A percentile compares a stretch with the other conserved stretches of the same genome.
Evolutionary conservation across 768 basidiomycete genomes (phyloP).

Genomic region (Suillus cothurnatus): DNA sequence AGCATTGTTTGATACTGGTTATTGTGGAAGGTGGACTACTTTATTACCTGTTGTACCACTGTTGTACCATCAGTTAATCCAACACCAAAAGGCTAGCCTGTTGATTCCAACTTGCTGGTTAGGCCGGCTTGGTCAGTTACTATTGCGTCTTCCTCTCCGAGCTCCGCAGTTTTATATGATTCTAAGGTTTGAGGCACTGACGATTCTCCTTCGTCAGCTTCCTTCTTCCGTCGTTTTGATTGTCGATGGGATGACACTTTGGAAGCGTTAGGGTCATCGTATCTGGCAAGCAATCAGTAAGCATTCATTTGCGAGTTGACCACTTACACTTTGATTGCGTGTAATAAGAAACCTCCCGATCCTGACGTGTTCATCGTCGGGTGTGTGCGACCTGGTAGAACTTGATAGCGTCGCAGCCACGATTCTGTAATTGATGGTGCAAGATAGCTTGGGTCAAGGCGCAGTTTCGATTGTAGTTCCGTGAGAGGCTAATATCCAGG

Average conservation of each 20-base stretch:
- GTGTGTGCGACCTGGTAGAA: slow-evolving; percentile 95
- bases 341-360: slow-evolving; percentile 85
- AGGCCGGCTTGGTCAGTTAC: not conserved
- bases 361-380: slow-evolving; percentile 92
- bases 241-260: slow-evolving; percentile 53
- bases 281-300: slow-evolving; percentile 39
- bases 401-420: slow-evolving; percentile 90
- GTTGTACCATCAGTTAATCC: not conserved
- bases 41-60: not conserved
- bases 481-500: slow-evolving; percentile 59
- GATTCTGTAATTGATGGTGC: slow-evolving; percentile 81
- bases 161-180: not conserved
- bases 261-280: slow-evolving; percentile 65
- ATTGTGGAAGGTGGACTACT: not conserved
- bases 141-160: not conserved
- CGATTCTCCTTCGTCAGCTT: slow-evolving; percentile 7
- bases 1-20: slow-evolving; percentile 1
- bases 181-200: slow-evolving; percentile 5
- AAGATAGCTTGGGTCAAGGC: slow-evolving; percentile 66
- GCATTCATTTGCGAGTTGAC: slow-evolving; percentile 3
- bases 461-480: slow-evolving; percentile 72
- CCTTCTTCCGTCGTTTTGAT: slow-evolving; percentile 40
- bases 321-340: slow-evolving; percentile 81
- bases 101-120: not conserved
- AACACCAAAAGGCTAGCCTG: not conserved